Percentiles rank a stretch among this genome's conserved stretches.
phyloP scores from a whole-genome alignment of 2,329 filamentous ascomycete genomes.

The Sphaceloma murrayae region DNA sequence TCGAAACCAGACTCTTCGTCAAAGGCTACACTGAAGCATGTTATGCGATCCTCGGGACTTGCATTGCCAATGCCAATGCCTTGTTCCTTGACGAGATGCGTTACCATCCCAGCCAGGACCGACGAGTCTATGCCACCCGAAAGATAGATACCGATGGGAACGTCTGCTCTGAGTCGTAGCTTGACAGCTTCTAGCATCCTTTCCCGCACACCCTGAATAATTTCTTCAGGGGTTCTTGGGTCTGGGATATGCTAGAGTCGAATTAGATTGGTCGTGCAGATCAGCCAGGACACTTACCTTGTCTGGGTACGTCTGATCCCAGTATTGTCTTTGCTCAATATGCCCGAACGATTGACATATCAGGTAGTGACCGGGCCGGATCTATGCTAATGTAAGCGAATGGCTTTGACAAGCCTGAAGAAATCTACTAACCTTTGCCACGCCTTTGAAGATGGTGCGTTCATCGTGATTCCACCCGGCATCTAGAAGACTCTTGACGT shows the following conservation, averaged over 20 bases:
- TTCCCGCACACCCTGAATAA: conserved; percentile 42
- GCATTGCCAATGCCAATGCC: conserved; percentile 41
- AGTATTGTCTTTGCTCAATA: conserved; percentile 39
- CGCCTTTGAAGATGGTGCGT: conserved; percentile 43
- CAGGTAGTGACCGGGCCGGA: conserved; percentile 39
- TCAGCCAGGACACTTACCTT: conserved; percentile 34
- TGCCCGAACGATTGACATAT: conserved; percentile 33
- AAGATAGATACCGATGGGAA: conserved; percentile 48
- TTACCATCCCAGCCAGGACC: conserved; percentile 47
- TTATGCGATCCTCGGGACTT: conserved; percentile 31
- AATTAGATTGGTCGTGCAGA: neutral
- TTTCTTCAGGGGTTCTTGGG: conserved; percentile 40
- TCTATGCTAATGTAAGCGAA: conserved; percentile 23
- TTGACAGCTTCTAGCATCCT: conserved; percentile 44
- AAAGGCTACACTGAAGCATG: conserved; percentile 47
- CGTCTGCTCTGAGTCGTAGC: conserved; percentile 48
- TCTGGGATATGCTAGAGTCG: conserved; percentile 30
- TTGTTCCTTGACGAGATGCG: conserved; percentile 41
- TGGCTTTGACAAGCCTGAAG: neutral
- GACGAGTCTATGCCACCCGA: conserved; percentile 52
- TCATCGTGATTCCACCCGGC: conserved; percentile 38
- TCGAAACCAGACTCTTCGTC: conserved; percentile 41
- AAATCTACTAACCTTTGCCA: conserved; percentile 31
- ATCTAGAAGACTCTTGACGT: conserved; percentile 39
- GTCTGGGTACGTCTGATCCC: conserved; percentile 45